A percentile compares a stretch with the other conserved stretches of the same genome.
These are phyloP conservation scores for Phytophthora tentaculata DNA, from an alignment of 352 stramenopile genomes.

Conservation along the genomic window DNA sequence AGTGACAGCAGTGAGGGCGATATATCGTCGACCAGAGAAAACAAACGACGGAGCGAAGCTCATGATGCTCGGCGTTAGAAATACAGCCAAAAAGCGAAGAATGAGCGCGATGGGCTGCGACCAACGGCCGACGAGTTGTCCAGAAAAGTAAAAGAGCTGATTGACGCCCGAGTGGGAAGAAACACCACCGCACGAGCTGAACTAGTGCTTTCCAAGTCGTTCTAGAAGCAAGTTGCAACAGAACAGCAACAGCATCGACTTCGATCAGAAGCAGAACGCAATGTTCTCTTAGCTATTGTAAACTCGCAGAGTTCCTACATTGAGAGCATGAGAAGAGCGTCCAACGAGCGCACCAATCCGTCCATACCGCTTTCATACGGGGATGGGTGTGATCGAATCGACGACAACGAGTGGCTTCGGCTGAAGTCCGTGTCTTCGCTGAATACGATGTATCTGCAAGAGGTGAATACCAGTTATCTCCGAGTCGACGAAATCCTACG, in stretches of 20 bases:
- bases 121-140: background rate
- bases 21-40: background rate
- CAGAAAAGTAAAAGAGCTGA: background rate
- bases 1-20: background rate
- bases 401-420: background rate
- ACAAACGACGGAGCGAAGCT: background rate
- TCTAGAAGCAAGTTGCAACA: background rate
- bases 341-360: too few relatives aligned
- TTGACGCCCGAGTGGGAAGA: background rate
- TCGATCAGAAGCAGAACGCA: background rate
- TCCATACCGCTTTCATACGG: too few relatives aligned
- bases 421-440: background rate
- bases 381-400: too few relatives aligned
- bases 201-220: constrained; percentile 1
- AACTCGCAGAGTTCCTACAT: background rate
- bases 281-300: background rate
- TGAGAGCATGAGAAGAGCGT: background rate
- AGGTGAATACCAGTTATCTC: background rate
- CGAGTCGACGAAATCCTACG: background rate
- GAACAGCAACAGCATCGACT: background rate
- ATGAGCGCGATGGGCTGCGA: background rate
- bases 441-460: background rate
- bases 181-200: background rate
- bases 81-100: background rate
- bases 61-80: background rate